Evolutionary conservation across 1,284 basidiomycete species (phyloP).

Genomic region (Macrocystidia cucumis): DNA sequence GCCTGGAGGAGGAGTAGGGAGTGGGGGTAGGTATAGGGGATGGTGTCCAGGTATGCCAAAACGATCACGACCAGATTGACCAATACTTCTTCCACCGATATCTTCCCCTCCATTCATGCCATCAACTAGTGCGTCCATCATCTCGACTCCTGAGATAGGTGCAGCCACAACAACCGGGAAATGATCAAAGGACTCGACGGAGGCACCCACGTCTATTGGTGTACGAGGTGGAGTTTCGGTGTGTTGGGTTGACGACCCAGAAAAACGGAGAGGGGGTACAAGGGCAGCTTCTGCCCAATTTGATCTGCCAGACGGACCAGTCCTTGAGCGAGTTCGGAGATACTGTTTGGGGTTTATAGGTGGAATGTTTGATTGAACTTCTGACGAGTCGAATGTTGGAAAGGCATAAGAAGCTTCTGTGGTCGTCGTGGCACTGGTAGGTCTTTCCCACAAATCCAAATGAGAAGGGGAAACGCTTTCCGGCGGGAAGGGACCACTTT

Average conservation of each 20-base stretch:
- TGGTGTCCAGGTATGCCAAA: constrained; percentile 48
- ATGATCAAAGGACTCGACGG: constrained; percentile 36
- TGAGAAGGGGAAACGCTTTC: constrained; percentile 4
- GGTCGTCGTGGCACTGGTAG: constrained; percentile 6
- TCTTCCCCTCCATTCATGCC: constrained; percentile 72
- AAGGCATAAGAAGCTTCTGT: constrained; percentile 22
- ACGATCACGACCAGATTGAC: constrained; percentile 37
- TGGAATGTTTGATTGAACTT: constrained; percentile 17
- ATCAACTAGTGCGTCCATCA: constrained; percentile 80
- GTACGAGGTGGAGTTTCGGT: constrained; percentile 62
- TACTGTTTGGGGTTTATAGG: constrained; percentile 22
- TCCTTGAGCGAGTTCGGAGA: constrained; percentile 43
- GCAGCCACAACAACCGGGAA: constrained; percentile 70
- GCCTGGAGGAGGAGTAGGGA: constrained; percentile 75
- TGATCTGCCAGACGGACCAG: constrained; percentile 42
- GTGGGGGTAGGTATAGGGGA: constrained; percentile 70
- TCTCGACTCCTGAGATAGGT: constrained; percentile 69
- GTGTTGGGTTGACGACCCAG: constrained; percentile 53
- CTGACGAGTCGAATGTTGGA: constrained; percentile 22
- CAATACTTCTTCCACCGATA: constrained; percentile 31
- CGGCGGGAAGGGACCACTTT: constrained; percentile 8
- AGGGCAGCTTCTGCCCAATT: constrained; percentile 29
- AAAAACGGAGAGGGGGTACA: constrained; percentile 48
- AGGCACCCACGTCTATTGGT: constrained; percentile 44
- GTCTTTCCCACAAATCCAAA: constrained; percentile 5